phyloP scores from a whole-genome alignment of 1,284 basidiomycete genomes.

The Trametes hirsuta region DNA sequence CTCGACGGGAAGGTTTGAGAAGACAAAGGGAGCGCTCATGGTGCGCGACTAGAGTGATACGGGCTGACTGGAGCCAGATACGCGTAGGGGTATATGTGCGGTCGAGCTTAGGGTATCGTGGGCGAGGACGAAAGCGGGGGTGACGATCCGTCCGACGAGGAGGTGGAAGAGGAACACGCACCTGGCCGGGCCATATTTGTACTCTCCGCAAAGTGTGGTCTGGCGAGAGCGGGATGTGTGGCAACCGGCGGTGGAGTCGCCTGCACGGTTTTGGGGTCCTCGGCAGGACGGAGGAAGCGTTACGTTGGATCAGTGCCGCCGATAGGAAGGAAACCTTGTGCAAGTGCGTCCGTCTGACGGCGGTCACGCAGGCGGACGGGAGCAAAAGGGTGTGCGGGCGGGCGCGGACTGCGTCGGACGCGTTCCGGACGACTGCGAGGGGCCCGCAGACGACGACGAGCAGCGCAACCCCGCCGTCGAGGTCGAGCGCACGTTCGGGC shows the following conservation, averaged over 20 bases:
- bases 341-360: constrained; percentile 1
- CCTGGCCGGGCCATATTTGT: constrained; percentile 4
- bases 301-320: constrained; percentile 13
- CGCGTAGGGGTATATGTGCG: constrained; percentile 18
- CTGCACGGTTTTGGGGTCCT: constrained; percentile 28
- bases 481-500: constrained; percentile 1
- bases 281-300: constrained; percentile 26
- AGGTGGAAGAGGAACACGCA: constrained; percentile 6
- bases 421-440: background rate
- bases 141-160: constrained; percentile 11
- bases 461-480: constrained; percentile 6
- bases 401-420: background rate
- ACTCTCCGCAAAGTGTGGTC: constrained; percentile 3
- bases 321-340: constrained; percentile 17
- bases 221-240: constrained; percentile 6
- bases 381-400: background rate
- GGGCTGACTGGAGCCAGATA: background rate
- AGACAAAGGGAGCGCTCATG: constrained; percentile 25
- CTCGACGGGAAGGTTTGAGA: constrained; percentile 41
- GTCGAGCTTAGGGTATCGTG: constrained; percentile 9
- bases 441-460: constrained; percentile 2
- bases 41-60: background rate
- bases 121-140: constrained; percentile 5
- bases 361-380: background rate
- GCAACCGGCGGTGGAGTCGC: constrained; percentile 22